Evolutionary conservation across 352 stramenopile genomes (phyloP), one percentile per base, ranked within the genome.

Genomic region (Globisporangium alternatum): DNA sequence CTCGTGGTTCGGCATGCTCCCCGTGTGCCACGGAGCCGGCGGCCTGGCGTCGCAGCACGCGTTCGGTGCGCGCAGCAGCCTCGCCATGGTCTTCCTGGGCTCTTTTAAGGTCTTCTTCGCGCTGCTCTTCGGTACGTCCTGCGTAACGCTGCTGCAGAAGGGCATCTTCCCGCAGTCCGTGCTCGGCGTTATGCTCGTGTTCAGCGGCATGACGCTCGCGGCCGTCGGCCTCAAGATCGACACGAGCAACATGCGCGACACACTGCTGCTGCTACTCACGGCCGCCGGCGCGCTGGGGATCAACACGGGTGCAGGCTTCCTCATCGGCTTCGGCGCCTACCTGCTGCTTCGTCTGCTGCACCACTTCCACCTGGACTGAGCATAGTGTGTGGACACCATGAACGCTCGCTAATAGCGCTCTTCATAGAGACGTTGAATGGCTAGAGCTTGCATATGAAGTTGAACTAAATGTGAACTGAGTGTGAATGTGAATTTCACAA

Each of bases 21-120:
- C 94, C 5, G 91, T 96, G 66, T 98, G 94, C 71, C 94, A 98
- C 69, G 94, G 94, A 35, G 90, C 93, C 9, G 94, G 94, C 19
- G 94, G 94, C 13, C 77, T 98, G 52, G 93, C 93, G 8, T 95
- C 89, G 33, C 94, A 98, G 71, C 86, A 97, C 78, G 74, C 87
- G 33, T 97, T 98, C 49, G 95, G 95, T 19, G 95, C 95, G 2
- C 80, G 90, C 43, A 94, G 88, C 68, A 96, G 90, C 64, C 77
- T 97, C 21, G 83, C 91, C 12, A 95, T 98, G 70, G 73, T 95
- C 1, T 83, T 98, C 60, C 77, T 98, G 3, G 95, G 95, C 12
- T 28, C 64, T 2, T 80, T 91, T 60, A 98, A 98, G 76, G 71
- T 98, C n/a, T 70, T 87, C 19, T 76, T 98, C 55, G 85, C 89